Conservation (phyloP, 1,284 basidiomycete species). For the Malassezia equina region DNA sequence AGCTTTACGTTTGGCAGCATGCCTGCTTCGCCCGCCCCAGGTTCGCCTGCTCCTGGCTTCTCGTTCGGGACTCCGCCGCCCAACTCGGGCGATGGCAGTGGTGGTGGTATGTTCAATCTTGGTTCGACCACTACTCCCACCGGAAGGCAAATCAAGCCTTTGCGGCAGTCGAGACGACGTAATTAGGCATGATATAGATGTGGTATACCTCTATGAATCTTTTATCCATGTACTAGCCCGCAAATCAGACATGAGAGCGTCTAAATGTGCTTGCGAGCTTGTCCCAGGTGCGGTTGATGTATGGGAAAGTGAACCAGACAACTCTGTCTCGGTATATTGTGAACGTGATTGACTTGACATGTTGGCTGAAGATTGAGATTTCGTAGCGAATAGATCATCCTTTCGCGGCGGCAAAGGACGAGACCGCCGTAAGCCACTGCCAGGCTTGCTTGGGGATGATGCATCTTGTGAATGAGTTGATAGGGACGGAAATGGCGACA, state of each 20-base stretch:
- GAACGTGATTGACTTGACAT: background rate
- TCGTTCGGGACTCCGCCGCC: slow-evolving; percentile 14
- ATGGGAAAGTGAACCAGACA: background rate
- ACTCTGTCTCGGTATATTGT: no score
- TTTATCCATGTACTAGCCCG: slow-evolving; percentile 1
- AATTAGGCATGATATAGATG: background rate
- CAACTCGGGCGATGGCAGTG: background rate
- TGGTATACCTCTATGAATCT: background rate
- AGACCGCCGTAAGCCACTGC: background rate
- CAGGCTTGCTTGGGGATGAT: background rate
- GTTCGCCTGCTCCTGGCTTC: slow-evolving; percentile 12
- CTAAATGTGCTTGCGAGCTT: background rate
- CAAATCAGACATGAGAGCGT: slow-evolving; percentile 2
- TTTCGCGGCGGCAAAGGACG: background rate
- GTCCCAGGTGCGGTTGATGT: background rate
- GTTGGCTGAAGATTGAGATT: background rate
- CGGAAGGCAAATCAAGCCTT: slow-evolving; percentile 32
- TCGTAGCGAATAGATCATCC: background rate
- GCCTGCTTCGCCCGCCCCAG: background rate
- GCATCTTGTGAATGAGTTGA: background rate
- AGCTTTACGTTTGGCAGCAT: slow-evolving; percentile 10
- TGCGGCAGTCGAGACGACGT: slow-evolving; percentile 20
- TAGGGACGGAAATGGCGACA: background rate
- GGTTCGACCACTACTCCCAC: slow-evolving; percentile 23
- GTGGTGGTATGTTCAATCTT: slow-evolving; percentile 26